These are phyloP conservation scores for Parasitella parasitica DNA, from an alignment of 371 early-diverging fungal species.

Conservation along the genomic window DNA sequence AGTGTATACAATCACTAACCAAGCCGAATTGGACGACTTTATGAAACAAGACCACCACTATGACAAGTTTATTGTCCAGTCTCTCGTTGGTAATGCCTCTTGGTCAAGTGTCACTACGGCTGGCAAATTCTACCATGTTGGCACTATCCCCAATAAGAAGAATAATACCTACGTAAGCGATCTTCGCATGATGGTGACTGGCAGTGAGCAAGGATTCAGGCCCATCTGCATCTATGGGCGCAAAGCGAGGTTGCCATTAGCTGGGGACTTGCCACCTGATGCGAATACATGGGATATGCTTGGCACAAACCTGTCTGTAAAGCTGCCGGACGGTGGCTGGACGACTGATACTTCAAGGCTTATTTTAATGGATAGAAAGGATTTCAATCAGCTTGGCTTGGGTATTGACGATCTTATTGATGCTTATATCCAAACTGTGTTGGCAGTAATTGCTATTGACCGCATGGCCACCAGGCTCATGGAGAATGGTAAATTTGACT, in stretches of 20 bases:
- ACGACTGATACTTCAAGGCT: constrained; percentile 85
- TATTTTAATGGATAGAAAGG: constrained; percentile 91
- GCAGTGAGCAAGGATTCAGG: constrained; percentile 70
- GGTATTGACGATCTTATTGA: constrained; percentile 93
- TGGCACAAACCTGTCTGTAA: constrained; percentile 89
- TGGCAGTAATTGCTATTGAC: constrained; percentile 89
- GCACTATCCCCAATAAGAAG: constrained; percentile 90
- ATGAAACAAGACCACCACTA: constrained; percentile 85
- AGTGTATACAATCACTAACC: constrained; percentile 90
- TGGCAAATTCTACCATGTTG: constrained; percentile 89
- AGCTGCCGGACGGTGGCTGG: constrained; percentile 77
- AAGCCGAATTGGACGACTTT: constrained; percentile 73
- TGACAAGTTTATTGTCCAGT: constrained; percentile 94
- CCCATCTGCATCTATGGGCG: constrained; percentile 90
- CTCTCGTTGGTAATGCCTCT: constrained; percentile 89
- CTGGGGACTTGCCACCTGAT: constrained; percentile 59
- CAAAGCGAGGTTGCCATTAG: constrained; percentile 77
- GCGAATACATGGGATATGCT: constrained; percentile 88
- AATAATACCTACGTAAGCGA: constrained; percentile 86
- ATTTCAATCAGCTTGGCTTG: constrained; percentile 87
- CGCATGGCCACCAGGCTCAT: constrained; percentile 79
- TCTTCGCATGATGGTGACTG: constrained; percentile 88
- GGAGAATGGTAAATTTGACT: constrained; percentile 70
- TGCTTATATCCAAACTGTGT: constrained; percentile 90
- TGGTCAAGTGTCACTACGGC: constrained; percentile 83